phyloP scores from a whole-genome alignment of 2,329 filamentous ascomycete genomes.

The Fusarium sp. region DNA sequence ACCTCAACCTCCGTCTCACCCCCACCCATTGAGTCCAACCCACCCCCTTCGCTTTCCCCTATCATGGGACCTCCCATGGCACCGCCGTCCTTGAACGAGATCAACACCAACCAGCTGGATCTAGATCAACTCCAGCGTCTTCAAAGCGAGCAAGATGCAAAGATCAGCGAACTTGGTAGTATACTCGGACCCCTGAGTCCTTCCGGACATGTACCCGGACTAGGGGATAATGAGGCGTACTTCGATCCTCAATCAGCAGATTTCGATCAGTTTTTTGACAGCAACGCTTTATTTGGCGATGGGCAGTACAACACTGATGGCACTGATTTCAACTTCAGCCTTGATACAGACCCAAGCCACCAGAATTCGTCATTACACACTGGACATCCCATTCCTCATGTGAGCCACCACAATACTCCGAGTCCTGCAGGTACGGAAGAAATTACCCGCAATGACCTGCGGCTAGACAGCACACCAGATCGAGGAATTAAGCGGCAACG shows the following conservation, averaged over 20 bases:
- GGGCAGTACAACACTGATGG: conserved; percentile 54
- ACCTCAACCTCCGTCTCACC: conserved; percentile 41
- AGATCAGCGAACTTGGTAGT: conserved; percentile 78
- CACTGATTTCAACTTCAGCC: conserved; percentile 62
- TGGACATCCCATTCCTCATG: conserved; percentile 12
- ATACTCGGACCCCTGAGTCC: conserved; percentile 83
- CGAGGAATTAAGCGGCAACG: conserved; percentile 52
- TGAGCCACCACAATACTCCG: conserved; percentile 48
- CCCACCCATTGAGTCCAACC: conserved; percentile 35
- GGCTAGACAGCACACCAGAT: conserved; percentile 36
- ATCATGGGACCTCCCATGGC: conserved; percentile 56
- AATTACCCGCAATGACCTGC: conserved; percentile 56
- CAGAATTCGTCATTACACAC: conserved; percentile 45
- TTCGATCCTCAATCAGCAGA: conserved; percentile 54
- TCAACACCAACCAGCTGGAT: conserved; percentile 76
- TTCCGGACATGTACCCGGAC: conserved; percentile 78
- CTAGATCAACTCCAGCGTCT: conserved; percentile 82
- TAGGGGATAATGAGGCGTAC: conserved; percentile 57
- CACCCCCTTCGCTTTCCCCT: conserved; percentile 58
- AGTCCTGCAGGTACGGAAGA: conserved; percentile 62
- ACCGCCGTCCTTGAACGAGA: conserved; percentile 65
- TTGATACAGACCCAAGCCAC: conserved; percentile 50
- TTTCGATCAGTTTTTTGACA: conserved; percentile 62
- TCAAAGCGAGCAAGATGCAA: conserved; percentile 79
- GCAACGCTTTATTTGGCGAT: conserved; percentile 52